Base-by-base conservation (phyloP, 1,284 basidiomycete genomes). In the Cutaneotrichosporon cyanovorans region DNA sequence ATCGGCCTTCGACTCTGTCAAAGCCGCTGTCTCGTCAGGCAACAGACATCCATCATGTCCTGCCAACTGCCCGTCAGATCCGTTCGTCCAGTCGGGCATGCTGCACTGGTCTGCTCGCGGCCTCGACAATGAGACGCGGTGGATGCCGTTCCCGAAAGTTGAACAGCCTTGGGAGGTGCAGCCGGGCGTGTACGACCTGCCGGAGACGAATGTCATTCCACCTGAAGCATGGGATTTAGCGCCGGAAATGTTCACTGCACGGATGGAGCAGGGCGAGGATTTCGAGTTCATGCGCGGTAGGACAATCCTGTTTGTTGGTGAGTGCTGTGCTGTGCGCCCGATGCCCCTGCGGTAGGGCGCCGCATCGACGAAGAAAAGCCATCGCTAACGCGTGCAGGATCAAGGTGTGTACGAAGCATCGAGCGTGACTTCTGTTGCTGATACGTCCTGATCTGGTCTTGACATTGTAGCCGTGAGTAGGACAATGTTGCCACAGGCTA, bases 51-150 rank as follows among this genome's bases (percentile, higher is more conserved):
- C 32, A 8, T 6, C 7, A 23, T 50, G 48, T 20, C 43, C 43
- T 0, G 30, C 31, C 4, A 23, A 37, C 34, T 50, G 48, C 43
- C 22, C 39, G 5, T 14, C 30, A 4, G 58, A 60, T 42, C 58
- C 58, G 3, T 60, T 50, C 42, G 28, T 32, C 25, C 40, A 46
- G 28, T 53, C 53, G 0, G 58, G 58, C 7, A 60, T 60, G 58
- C 25, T 60, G 8, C 47, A 56, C 48, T 60, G 54, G 46, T 46
- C 43, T 4, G 31, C 28, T 2, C 12, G 14, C 2, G 50, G 46
- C 2, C n/a, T 19, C 12, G 40, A 46, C 6, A 47, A 51, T 33
- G 54, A 58, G 20, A 60, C 58, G 20, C 51, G 56, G 16, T 60
- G 55, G 53, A 32, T 58, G 14, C 56, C 58, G 12, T 60, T 58